phyloP scores from a whole-genome alignment of 2,329 filamentous ascomycete species.

The Pseudocercospora vitis region DNA sequence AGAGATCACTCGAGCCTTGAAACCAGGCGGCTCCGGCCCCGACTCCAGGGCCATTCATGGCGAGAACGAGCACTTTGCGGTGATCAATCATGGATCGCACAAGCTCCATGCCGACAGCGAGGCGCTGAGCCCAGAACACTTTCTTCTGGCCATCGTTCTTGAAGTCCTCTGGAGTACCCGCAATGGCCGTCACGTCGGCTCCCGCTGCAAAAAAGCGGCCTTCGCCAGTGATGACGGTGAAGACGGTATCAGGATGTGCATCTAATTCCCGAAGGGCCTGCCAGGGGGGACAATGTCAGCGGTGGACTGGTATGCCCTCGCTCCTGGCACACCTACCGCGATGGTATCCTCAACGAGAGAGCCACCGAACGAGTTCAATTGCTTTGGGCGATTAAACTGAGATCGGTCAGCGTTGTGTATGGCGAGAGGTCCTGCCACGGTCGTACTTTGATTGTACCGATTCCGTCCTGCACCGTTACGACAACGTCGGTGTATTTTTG shows the following conservation, averaged over 20 bases:
- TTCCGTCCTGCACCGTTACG: slow-evolving; percentile 28
- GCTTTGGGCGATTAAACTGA: slow-evolving; percentile 33
- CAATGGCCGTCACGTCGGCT: slow-evolving; percentile 30
- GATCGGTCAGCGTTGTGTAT: neutral
- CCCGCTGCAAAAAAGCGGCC: slow-evolving; percentile 33
- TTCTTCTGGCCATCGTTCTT: slow-evolving; percentile 32
- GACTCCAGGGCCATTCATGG: slow-evolving; percentile 33
- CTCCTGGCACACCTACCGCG: no score
- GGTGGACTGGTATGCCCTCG: no score
- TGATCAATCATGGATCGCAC: slow-evolving; percentile 33
- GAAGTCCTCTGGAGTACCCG: slow-evolving; percentile 21
- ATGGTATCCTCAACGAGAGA: slow-evolving; percentile 30
- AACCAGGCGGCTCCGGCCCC: slow-evolving; percentile 34
- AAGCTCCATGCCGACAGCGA: slow-evolving; percentile 30
- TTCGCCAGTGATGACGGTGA: slow-evolving; percentile 34
- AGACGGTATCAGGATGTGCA: slow-evolving; percentile 30
- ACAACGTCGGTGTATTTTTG: slow-evolving; percentile 30
- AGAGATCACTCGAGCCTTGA: slow-evolving; percentile 31
- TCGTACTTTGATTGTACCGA: slow-evolving; percentile 32
- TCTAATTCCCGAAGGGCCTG: slow-evolving; percentile 32
- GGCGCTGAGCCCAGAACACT: slow-evolving; percentile 28
- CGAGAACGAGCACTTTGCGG: slow-evolving; percentile 33
- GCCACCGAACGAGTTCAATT: slow-evolving; percentile 32
- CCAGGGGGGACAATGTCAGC: no score
- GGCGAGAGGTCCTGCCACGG: neutral